phyloP scores from a whole-genome alignment of 2,329 filamentous ascomycete species.

The Fusarium sp. region DNA sequence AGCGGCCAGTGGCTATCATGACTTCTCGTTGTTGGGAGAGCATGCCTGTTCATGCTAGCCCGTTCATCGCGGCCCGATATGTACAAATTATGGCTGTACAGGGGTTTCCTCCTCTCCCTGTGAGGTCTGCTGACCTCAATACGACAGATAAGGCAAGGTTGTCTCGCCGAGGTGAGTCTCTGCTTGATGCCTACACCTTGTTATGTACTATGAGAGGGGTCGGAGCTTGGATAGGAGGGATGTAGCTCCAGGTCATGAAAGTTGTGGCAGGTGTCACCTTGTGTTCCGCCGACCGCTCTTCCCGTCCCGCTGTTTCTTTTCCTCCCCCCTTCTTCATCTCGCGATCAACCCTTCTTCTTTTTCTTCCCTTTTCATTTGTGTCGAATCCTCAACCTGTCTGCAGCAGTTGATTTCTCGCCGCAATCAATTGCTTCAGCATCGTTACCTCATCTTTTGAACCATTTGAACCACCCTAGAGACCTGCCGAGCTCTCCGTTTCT shows the following conservation, averaged over 20 bases:
- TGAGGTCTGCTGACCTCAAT: slow-evolving; percentile 36
- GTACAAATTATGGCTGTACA: slow-evolving; percentile 41
- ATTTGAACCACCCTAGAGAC: slow-evolving; percentile 32
- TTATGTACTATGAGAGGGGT: slow-evolving; percentile 42
- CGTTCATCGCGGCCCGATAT: slow-evolving; percentile 39
- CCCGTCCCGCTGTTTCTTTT: slow-evolving; percentile 32
- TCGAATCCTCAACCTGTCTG: not conserved
- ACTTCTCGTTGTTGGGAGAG: slow-evolving; percentile 42
- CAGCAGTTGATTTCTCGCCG: slow-evolving; percentile 5
- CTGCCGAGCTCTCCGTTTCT: slow-evolving; percentile 6
- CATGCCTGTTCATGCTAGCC: slow-evolving; percentile 25
- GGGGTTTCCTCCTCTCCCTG: slow-evolving; percentile 24
- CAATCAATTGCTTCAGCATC: not conserved
- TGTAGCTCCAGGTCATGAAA: slow-evolving; percentile 34
- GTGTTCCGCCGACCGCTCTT: slow-evolving; percentile 42
- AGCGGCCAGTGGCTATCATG: slow-evolving; percentile 40
- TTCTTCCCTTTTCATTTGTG: not conserved
- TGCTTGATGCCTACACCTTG: slow-evolving; percentile 37
- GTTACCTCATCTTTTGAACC: not conserved
- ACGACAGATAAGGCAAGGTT: slow-evolving; percentile 37
- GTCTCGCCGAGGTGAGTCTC: slow-evolving; percentile 8
- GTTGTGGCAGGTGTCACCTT: slow-evolving; percentile 33
- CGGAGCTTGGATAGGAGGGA: slow-evolving; percentile 20
- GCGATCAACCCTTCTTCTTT: slow-evolving; percentile 7
- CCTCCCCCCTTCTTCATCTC: slow-evolving; percentile 16